Percentiles rank a stretch among this genome's conserved stretches.
phyloP scores from a whole-genome alignment of 2,329 filamentous ascomycete species.

The Colletotrichum somersetense region DNA sequence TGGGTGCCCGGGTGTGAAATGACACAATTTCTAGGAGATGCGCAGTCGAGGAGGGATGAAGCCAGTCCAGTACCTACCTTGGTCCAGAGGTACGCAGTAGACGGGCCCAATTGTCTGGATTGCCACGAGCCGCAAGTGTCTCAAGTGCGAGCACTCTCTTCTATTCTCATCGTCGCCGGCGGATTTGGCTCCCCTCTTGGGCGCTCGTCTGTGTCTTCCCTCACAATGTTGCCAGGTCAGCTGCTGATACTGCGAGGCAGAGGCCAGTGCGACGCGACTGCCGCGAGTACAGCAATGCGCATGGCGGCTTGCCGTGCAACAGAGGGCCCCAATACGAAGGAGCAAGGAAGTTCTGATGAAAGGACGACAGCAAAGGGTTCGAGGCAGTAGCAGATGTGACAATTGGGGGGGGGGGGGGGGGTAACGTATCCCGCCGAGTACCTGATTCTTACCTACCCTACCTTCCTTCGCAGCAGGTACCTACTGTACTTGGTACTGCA shows the following conservation, averaged over 20 bases:
- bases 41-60: not conserved
- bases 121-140: conserved; percentile 18
- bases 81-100: not conserved
- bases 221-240: conserved; percentile 9
- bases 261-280: conserved; percentile 6
- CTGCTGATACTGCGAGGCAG: not conserved
- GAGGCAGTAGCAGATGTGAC: conserved; percentile 39
- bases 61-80: not conserved
- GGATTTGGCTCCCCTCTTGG: not conserved
- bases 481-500: too few relatives aligned
- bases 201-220: too few relatives aligned
- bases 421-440: not conserved
- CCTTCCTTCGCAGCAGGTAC: too few relatives aligned
- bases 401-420: not conserved
- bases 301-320: not conserved
- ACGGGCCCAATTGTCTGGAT: conserved; percentile 26
- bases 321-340: not conserved
- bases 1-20: conserved; percentile 4
- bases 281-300: not conserved
- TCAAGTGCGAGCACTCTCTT: not conserved
- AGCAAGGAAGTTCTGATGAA: conserved; percentile 35
- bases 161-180: not conserved
- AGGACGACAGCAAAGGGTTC: conserved; percentile 17
- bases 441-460: not conserved
- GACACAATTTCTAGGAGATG: not conserved